Percentiles rank a stretch among this genome's conserved stretches.
These are phyloP conservation scores for Blastobotrys buckinghamii DNA, from an alignment of 1,139 yeast species.

Conservation along the genomic window DNA sequence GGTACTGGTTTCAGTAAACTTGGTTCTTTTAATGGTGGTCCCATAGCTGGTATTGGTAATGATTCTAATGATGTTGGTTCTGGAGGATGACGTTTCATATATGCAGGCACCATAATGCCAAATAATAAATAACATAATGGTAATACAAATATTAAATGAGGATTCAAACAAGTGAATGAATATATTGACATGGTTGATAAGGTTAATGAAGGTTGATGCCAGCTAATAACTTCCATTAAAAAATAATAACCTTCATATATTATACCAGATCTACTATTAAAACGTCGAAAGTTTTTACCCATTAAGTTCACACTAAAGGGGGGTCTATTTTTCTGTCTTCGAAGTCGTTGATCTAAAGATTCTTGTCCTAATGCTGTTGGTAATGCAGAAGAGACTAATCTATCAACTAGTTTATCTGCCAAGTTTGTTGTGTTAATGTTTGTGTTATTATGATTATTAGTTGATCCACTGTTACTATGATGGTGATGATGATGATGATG, in stretches of 20 bases:
- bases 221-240: slow-evolving; percentile 52
- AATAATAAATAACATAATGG: slow-evolving; percentile 53
- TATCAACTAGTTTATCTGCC: slow-evolving; percentile 67
- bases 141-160: slow-evolving; percentile 45
- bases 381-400: slow-evolving; percentile 60
- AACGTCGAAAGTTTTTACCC: slow-evolving; percentile 61
- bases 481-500: background rate
- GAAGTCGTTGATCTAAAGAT: slow-evolving; percentile 31
- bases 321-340: slow-evolving; percentile 56
- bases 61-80: slow-evolving; percentile 28
- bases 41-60: slow-evolving; percentile 53
- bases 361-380: slow-evolving; percentile 44
- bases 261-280: slow-evolving; percentile 51
- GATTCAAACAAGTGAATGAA: slow-evolving; percentile 59
- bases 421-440: slow-evolving; percentile 2
- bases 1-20: slow-evolving; percentile 68
- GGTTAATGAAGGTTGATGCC: slow-evolving; percentile 63
- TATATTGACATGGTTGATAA: slow-evolving; percentile 49
- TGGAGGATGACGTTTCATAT: slow-evolving; percentile 42
- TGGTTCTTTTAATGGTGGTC: slow-evolving; percentile 45
- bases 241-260: slow-evolving; percentile 44
- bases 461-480: background rate
- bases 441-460: background rate
- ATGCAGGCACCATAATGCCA: slow-evolving; percentile 66
- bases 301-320: slow-evolving; percentile 61